Conservation (phyloP, 345 rosid species). For the Hirschfeldia incana region DNA sequence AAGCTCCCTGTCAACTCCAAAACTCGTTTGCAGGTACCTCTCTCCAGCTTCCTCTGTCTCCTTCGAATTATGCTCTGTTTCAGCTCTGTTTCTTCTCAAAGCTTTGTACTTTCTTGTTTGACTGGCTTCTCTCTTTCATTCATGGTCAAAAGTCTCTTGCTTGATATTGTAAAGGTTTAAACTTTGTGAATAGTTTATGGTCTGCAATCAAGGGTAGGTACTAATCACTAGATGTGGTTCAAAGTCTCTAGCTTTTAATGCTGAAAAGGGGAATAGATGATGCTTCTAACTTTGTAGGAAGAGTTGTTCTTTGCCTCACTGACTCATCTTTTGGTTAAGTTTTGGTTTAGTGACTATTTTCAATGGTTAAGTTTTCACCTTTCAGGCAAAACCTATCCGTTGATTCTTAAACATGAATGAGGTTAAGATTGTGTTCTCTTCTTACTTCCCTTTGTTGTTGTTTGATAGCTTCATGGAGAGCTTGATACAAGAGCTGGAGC, state of each 20-base stretch:
- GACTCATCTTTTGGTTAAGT: neutral
- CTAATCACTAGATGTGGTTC: neutral
- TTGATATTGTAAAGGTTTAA: neutral
- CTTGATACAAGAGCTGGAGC: conserved; percentile 72
- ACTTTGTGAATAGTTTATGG: neutral
- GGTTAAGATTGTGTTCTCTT: conserved; percentile 2
- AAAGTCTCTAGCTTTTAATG: neutral
- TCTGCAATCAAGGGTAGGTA: neutral
- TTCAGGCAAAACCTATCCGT: neutral
- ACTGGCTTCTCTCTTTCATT: neutral
- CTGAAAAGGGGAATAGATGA: neutral
- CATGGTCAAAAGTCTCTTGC: neutral
- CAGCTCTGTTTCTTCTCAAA: neutral
- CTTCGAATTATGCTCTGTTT: neutral
- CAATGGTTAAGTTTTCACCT: neutral
- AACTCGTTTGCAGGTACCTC: conserved; percentile 62
- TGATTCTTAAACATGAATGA: neutral
- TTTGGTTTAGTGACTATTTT: neutral
- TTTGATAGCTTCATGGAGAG: conserved; percentile 74
- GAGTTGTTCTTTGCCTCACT: neutral
- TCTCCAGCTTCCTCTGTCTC: neutral
- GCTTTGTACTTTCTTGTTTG: neutral
- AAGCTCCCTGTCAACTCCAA: conserved; percentile 60
- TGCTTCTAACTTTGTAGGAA: neutral
- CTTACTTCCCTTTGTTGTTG: conserved; percentile 15